phyloP scores from a whole-genome alignment of 495 filamentous ascomycete species.

The Cercophora samala region DNA sequence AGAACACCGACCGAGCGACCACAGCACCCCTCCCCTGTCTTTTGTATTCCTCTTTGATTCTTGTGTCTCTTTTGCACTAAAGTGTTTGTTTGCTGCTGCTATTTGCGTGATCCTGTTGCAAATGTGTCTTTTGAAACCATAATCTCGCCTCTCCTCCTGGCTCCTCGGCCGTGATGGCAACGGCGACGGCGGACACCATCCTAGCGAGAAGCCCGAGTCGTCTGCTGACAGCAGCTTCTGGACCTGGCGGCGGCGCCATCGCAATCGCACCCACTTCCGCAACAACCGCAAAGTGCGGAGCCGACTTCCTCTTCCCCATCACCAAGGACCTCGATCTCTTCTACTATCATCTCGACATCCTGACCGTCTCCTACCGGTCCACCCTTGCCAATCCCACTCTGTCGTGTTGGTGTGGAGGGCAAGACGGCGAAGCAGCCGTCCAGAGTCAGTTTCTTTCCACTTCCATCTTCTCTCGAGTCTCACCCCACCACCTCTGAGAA shows the following conservation, averaged over 20 bases:
- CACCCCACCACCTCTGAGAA: background rate
- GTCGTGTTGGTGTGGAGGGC: conserved; percentile 28
- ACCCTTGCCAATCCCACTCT: conserved; percentile 24
- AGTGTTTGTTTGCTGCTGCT: conserved; percentile 9
- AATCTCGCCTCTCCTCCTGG: conserved; percentile 16
- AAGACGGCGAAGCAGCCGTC: conserved; percentile 12
- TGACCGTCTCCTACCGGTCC: conserved; percentile 32
- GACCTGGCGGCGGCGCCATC: conserved; percentile 10
- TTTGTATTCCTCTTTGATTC: background rate
- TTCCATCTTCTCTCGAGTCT: background rate
- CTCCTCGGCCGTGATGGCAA: conserved; percentile 31
- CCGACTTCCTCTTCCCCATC: background rate
- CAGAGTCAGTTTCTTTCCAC: conserved; percentile 23
- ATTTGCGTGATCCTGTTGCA: background rate
- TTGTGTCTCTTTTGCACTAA: background rate
- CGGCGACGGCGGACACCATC: conserved; percentile 21
- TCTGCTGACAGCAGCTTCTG: conserved; percentile 16
- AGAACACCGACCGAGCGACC: background rate
- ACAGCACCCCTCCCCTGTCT: background rate
- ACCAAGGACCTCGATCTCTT: conserved; percentile 13
- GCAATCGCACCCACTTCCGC: conserved; percentile 22
- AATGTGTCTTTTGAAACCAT: conserved; percentile 23
- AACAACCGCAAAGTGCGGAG: conserved; percentile 3
- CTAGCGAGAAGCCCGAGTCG: conserved; percentile 17
- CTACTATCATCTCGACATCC: conserved; percentile 24